A percentile compares a stretch with the other conserved stretches of the same genome.
Evolutionary conservation across 352 stramenopile genomes (phyloP).

Genomic region (Phytopythium delawarense): DNA sequence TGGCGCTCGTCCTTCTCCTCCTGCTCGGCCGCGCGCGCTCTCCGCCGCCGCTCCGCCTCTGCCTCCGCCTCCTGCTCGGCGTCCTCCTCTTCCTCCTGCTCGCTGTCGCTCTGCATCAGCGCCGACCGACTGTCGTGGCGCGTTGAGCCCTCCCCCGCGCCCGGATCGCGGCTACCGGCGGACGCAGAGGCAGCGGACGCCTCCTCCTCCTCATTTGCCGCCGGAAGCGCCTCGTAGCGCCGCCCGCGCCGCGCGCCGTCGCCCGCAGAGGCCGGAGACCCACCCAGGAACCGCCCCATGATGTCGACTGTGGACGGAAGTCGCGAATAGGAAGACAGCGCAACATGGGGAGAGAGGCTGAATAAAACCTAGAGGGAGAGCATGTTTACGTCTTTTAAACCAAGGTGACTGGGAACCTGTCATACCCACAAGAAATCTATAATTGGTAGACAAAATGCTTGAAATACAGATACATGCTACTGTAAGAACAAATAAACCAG

Average conservation of each 20-base stretch:
- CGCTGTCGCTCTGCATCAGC: constrained; percentile 28
- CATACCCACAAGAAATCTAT: too few relatives aligned
- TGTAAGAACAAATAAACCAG: too few relatives aligned
- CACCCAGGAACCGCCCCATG: constrained; percentile 59
- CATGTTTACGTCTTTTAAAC: not conserved
- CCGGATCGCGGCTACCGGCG: constrained; percentile 16
- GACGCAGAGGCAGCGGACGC: constrained; percentile 24
- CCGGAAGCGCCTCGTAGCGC: constrained; percentile 54
- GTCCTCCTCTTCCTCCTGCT: constrained; percentile 15
- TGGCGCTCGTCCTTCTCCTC: constrained; percentile 9
- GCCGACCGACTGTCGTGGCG: constrained; percentile 15
- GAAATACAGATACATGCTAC: too few relatives aligned
- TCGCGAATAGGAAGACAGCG: too few relatives aligned
- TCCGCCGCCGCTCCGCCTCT: constrained; percentile 9
- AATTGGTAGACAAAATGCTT: too few relatives aligned
- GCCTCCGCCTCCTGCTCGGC: constrained; percentile 18
- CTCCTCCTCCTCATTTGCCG: constrained; percentile 27
- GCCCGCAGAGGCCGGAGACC: constrained; percentile 22
- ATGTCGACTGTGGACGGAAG: not conserved
- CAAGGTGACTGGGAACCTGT: too few relatives aligned
- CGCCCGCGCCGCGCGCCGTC: constrained; percentile 32
- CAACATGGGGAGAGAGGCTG: too few relatives aligned
- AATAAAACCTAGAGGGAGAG: not conserved
- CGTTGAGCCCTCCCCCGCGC: not conserved
- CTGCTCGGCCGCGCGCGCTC: constrained; percentile 7